These are phyloP conservation scores for Metschnikowia continentalis DNA, from an alignment of 805 yeast genomes.

Conservation along the genomic window DNA sequence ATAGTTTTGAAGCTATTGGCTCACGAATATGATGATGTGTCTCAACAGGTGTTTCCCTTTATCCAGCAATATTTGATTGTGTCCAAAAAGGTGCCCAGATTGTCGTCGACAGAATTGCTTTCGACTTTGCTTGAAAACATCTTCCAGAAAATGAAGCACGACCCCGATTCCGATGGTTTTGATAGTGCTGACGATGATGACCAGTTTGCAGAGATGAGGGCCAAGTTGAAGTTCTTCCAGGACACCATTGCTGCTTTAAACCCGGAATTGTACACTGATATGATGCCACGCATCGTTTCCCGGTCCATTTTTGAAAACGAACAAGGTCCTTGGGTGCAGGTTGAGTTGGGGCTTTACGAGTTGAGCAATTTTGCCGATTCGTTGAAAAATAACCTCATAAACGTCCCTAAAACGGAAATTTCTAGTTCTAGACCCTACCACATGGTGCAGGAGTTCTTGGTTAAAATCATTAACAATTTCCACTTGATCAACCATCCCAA, in stretches of 20 bases:
- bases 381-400: slow-evolving; percentile 71
- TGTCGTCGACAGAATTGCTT: slow-evolving; percentile 46
- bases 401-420: slow-evolving; percentile 62
- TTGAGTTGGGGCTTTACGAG: slow-evolving; percentile 85
- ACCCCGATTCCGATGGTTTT: slow-evolving; percentile 62
- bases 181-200: slow-evolving; percentile 40
- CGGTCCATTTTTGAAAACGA: slow-evolving; percentile 13
- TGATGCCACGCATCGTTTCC: slow-evolving; percentile 57
- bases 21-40: slow-evolving; percentile 85
- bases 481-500: slow-evolving; percentile 63
- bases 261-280: slow-evolving; percentile 58
- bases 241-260: slow-evolving; percentile 65
- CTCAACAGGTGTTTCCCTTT: slow-evolving; percentile 78
- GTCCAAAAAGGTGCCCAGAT: slow-evolving; percentile 51
- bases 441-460: slow-evolving; percentile 58
- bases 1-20: slow-evolving; percentile 63
- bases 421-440: slow-evolving; percentile 61
- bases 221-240: slow-evolving; percentile 71
- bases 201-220: slow-evolving; percentile 76
- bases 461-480: slow-evolving; percentile 43
- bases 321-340: slow-evolving; percentile 35
- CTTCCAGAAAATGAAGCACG: slow-evolving; percentile 75
- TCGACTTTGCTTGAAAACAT: slow-evolving; percentile 63
- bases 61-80: slow-evolving; percentile 68
- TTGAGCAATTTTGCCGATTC: slow-evolving; percentile 76